A percentile compares a stretch with the other conserved stretches of the same genome.
These are phyloP conservation scores for Eucalyptus viminalis DNA, from an alignment of 345 rosid genomes.

Conservation along the genomic window DNA sequence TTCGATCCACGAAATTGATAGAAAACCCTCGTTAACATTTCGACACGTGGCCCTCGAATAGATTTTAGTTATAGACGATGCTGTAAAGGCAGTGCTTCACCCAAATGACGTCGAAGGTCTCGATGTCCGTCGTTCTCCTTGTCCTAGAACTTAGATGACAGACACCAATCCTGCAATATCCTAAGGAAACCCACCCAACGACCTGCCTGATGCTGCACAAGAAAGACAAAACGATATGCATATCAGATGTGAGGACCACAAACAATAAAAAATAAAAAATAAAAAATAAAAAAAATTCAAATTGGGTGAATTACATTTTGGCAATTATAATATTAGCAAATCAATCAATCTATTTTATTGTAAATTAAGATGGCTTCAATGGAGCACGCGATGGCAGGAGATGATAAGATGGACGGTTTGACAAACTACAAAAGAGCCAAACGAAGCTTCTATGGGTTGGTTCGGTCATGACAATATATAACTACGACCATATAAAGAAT, in stretches of 20 bases:
- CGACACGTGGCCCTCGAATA: not conserved
- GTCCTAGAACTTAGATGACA: slow-evolving; percentile 61
- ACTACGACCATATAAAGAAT: not conserved
- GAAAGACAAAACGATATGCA: not conserved
- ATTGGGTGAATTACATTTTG: not conserved
- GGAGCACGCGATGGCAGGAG: not conserved
- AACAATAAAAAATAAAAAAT: too few relatives aligned
- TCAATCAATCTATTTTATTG: not conserved
- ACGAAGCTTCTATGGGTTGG: not conserved
- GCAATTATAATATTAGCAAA: not conserved
- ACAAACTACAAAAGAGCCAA: not conserved
- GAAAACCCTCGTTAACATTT: not conserved
- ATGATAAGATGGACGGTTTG: not conserved
- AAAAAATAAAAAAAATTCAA: not conserved
- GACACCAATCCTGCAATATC: slow-evolving; percentile 66
- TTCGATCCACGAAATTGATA: not conserved
- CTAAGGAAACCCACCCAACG: slow-evolving; percentile 57
- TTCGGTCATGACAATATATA: not conserved
- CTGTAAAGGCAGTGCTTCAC: not conserved
- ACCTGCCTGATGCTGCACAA: not conserved
- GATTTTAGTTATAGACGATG: not conserved
- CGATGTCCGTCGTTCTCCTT: not conserved
- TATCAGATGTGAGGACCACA: not conserved
- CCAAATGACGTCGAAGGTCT: not conserved
- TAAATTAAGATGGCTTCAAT: not conserved